phyloP scores from a whole-genome alignment of 768 basidiomycete species.

The Filobasidium wieringae region DNA sequence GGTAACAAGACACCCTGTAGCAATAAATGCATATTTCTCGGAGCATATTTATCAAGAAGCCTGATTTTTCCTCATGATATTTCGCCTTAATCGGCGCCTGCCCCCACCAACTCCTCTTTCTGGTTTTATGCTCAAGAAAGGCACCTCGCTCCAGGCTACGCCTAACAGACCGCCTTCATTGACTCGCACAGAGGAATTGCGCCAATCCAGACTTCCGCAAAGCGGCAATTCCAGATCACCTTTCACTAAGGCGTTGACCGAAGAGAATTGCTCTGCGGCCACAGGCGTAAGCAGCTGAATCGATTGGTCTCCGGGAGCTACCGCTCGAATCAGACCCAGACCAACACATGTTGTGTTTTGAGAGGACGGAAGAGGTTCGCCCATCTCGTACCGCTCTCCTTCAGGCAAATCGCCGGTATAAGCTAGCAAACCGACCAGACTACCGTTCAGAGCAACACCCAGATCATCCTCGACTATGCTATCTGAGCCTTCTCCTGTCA shows the following conservation, averaged over 20 bases:
- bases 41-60: not conserved
- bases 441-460: slow-evolving; percentile 60
- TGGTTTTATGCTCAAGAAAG: slow-evolving; percentile 71
- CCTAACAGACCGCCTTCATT: slow-evolving; percentile 47
- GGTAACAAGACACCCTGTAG: too few species aligned
- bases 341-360: slow-evolving; percentile 56
- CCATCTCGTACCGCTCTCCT: slow-evolving; percentile 54
- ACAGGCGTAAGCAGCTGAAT: slow-evolving; percentile 76
- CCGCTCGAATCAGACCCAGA: slow-evolving; percentile 59
- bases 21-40: not conserved
- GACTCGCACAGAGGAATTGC: slow-evolving; percentile 20
- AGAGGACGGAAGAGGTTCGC: slow-evolving; percentile 49
- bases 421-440: slow-evolving; percentile 62
- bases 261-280: slow-evolving; percentile 44
- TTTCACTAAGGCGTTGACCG: slow-evolving; percentile 49
- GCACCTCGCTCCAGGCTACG: slow-evolving; percentile 48
- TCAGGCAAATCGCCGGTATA: slow-evolving; percentile 9
- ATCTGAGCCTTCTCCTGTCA: slow-evolving; percentile 64
- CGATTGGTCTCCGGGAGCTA: slow-evolving; percentile 35
- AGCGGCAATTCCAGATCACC: slow-evolving; percentile 81
- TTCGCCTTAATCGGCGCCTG: slow-evolving; percentile 61
- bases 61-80: slow-evolving; percentile 73
- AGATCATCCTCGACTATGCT: slow-evolving; percentile 66
- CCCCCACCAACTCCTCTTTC: slow-evolving; percentile 61
- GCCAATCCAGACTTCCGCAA: slow-evolving; percentile 73